A percentile compares a stretch with the other conserved stretches of the same genome.
Evolutionary conservation across 2,329 filamentous ascomycete species (phyloP).

Genomic region (Penicillium italicum): DNA sequence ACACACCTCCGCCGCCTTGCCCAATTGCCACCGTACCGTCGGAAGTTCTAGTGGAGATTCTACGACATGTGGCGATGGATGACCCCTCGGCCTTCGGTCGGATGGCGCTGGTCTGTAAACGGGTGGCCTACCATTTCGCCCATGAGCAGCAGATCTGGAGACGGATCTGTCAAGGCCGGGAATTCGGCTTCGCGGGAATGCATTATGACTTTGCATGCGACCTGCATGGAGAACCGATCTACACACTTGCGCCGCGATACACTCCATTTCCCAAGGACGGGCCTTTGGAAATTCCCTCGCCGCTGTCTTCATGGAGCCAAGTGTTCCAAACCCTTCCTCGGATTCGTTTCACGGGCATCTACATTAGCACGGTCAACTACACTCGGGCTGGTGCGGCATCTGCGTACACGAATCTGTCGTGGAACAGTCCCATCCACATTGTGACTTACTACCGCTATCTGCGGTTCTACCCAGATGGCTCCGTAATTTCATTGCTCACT

Average conservation of each 20-base stretch:
- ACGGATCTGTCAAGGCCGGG: constrained; percentile 62
- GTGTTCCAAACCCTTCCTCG: constrained; percentile 82
- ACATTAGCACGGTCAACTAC: constrained; percentile 97
- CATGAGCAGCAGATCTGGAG: constrained; percentile 88
- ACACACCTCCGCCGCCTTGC: constrained; percentile 70
- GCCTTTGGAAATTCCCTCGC: constrained; percentile 33
- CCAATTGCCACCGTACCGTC: constrained; percentile 74
- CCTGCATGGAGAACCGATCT: constrained; percentile 46
- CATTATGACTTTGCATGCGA: constrained; percentile 71
- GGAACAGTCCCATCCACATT: constrained; percentile 82
- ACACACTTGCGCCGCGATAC: constrained; percentile 32
- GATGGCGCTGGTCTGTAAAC: constrained; percentile 77
- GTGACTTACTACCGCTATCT: constrained; percentile 98
- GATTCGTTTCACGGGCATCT: constrained; percentile 89
- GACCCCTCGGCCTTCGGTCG: constrained; percentile 77
- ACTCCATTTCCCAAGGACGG: constrained; percentile 34
- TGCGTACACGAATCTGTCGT: constrained; percentile 63
- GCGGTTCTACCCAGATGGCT: constrained; percentile 88
- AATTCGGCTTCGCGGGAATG: constrained; percentile 80
- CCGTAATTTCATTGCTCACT: constrained; percentile 73
- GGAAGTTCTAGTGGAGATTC: constrained; percentile 78
- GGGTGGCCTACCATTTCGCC: constrained; percentile 76
- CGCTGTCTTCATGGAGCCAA: constrained; percentile 53
- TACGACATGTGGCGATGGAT: constrained; percentile 66
- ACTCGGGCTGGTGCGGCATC: constrained; percentile 74